These are phyloP conservation scores for Neoascochyta sp. DNA, from an alignment of 2,329 filamentous ascomycete species.

Conservation along the genomic window DNA sequence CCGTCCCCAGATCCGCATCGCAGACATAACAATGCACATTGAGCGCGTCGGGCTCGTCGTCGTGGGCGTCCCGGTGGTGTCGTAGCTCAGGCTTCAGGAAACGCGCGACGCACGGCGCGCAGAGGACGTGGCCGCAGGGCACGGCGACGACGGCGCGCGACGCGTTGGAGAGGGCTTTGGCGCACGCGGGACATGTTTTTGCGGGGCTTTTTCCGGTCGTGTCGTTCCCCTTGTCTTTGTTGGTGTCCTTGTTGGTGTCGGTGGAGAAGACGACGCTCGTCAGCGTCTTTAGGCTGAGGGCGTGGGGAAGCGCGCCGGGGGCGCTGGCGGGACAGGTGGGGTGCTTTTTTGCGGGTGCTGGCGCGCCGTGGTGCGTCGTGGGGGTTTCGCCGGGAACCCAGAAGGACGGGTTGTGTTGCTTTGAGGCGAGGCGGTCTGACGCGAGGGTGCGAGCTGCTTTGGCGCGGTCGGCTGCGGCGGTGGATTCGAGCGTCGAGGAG, in stretches of 20 bases:
- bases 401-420: slow-evolving; percentile 75
- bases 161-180: slow-evolving; percentile 76
- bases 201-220: no score
- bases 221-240: no score
- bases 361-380: slow-evolving; percentile 47
- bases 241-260: slow-evolving; percentile 56
- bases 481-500: slow-evolving; percentile 68
- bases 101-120: slow-evolving; percentile 75
- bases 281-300: slow-evolving; percentile 73
- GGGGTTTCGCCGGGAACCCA: slow-evolving; percentile 88
- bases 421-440: slow-evolving; percentile 63
- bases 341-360: slow-evolving; percentile 53
- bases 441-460: slow-evolving; percentile 68
- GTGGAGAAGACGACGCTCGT: slow-evolving; percentile 74
- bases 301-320: slow-evolving; percentile 59
- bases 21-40: slow-evolving; percentile 78
- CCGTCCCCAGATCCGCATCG: slow-evolving; percentile 65
- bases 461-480: slow-evolving; percentile 65
- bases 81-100: slow-evolving; percentile 59
- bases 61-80: slow-evolving; percentile 52
- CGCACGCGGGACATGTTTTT: slow-evolving; percentile 76
- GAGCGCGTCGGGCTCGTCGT: slow-evolving; percentile 51
- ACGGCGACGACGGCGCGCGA: slow-evolving; percentile 79
- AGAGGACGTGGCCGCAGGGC: slow-evolving; percentile 89
- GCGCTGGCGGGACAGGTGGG: slow-evolving; percentile 75